Evolutionary conservation across 2,329 filamentous ascomycete genomes (phyloP).

Genomic region (Aspergillus pseudoterreus): DNA sequence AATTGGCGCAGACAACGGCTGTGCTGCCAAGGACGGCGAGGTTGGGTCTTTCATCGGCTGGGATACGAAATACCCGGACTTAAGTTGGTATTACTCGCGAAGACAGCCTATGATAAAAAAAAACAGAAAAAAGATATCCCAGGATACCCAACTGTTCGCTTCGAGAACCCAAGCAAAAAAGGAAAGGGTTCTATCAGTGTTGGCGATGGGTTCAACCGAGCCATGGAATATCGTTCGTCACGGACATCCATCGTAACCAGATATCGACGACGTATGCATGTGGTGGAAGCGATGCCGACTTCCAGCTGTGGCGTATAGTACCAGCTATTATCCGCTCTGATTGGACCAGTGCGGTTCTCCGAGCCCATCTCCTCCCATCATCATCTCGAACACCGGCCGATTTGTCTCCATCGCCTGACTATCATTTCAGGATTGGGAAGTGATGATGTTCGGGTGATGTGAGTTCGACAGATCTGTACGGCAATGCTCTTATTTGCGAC

Average conservation of each 20-base stretch:
- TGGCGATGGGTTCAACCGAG: not conserved
- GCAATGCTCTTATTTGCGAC: not conserved
- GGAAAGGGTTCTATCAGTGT: not conserved
- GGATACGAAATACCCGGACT: too few relatives aligned
- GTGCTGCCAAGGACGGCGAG: too few relatives aligned
- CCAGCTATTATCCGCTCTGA: not conserved
- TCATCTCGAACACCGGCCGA: not conserved
- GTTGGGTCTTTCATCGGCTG: too few relatives aligned
- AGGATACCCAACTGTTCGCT: not conserved
- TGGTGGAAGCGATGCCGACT: not conserved
- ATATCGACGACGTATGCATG: not conserved
- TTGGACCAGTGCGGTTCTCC: not conserved
- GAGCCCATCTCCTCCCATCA: not conserved
- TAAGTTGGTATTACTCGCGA: too few relatives aligned
- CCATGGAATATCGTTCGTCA: not conserved
- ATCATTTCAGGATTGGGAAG: too few relatives aligned
- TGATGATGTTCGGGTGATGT: conserved; percentile 6
- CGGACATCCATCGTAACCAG: not conserved
- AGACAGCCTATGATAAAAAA: not conserved
- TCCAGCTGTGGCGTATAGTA: conserved; percentile 1
- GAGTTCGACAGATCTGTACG: not conserved
- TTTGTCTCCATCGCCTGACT: not conserved
- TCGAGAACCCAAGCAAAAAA: not conserved
- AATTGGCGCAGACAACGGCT: not conserved
- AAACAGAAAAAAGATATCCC: conserved; percentile 4